Percentiles rank a stretch among this genome's conserved stretches.
Conservation (phyloP, 2,329 filamentous ascomycete genomes). For the Fusarium decemcellulare region DNA sequence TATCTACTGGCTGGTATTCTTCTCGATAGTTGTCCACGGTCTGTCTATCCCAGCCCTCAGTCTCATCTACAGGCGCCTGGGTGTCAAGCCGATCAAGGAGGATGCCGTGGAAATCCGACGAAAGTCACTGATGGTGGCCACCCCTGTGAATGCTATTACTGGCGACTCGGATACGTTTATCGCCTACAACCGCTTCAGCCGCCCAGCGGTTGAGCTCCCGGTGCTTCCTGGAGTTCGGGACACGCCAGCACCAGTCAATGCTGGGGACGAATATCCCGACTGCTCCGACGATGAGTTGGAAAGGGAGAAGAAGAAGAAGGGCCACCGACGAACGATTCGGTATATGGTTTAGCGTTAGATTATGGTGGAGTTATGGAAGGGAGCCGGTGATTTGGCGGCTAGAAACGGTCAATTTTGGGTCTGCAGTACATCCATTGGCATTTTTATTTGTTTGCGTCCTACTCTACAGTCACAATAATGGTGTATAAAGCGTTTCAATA, state of each 20-base stretch:
- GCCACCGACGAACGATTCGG: constrained; percentile 13
- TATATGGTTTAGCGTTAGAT: constrained; percentile 12
- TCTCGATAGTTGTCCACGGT: constrained; percentile 47
- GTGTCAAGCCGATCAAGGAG: constrained; percentile 59
- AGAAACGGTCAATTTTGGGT: neutral
- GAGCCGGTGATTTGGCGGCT: neutral
- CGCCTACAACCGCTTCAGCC: constrained; percentile 64
- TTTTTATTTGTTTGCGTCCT: too few species aligned
- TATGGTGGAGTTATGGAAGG: neutral
- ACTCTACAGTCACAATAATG: too few species aligned
- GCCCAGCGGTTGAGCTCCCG: constrained; percentile 45
- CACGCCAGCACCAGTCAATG: constrained; percentile 3
- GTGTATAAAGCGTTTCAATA: too few species aligned
- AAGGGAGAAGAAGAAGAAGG: constrained; percentile 17
- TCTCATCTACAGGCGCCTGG: constrained; percentile 30
- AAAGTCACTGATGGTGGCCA: constrained; percentile 50
- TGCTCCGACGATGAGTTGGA: constrained; percentile 30
- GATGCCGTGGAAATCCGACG: constrained; percentile 57
- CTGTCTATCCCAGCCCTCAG: constrained; percentile 59
- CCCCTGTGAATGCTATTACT: constrained; percentile 57
- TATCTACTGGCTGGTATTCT: constrained; percentile 58
- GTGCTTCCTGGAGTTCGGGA: constrained; percentile 12
- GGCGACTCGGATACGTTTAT: constrained; percentile 56
- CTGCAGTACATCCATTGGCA: too few species aligned
- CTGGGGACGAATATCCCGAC: constrained; percentile 27